Evolutionary conservation across 371 early-diverging fungal species (phyloP), one percentile per base, ranked within the genome.

Genomic region (Haplosporangium sp.): DNA sequence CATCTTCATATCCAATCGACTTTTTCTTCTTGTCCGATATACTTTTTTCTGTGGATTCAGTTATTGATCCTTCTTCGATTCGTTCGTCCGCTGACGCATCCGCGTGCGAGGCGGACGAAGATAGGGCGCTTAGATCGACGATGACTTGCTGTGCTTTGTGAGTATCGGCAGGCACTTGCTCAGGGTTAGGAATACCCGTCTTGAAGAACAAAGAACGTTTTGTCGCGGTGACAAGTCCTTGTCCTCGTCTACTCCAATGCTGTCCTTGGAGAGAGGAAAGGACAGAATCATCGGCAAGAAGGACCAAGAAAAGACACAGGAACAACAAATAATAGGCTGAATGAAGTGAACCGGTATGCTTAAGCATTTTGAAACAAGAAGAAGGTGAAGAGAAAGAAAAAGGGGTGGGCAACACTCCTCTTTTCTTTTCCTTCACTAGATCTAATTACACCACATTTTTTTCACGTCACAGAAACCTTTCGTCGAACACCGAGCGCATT

Each of bases 1-100:
- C 71, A 16, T 60, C 50, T n/a, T 59, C 64, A 12, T 69, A 67
- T 20, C 56, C 60, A 5, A 52, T 47, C 0, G 62, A 5, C 45
- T 54, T 59, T 29, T 63, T 29, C 20, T 37, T 41, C 10, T 55
- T 23, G 43, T 55, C 21, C 20, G 23, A 14, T 45, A 53, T 23
- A 16, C 29, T 29, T 29, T 29, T 29, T 29, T 29, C 29, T 29
- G 29, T 29, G 29, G 29, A 1, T 29, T 29, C 29, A 29, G 29
- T 29, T 29, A 29, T 29, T 29, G 29, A 29, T 29, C 29, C 29
- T 29, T 29, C 29, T 29, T 60, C 61, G 40, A 36, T 20, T 45
- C 42, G 12, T 18, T 43, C 8, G 48, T 20, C 36, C 13, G 48
- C 45, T 10, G 50, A 3, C 1, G 12, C 11, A 12, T 23, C 13